Evolutionary conservation across 768 basidiomycete species (phyloP).

Genomic region (Boletus pseudopeckii): DNA sequence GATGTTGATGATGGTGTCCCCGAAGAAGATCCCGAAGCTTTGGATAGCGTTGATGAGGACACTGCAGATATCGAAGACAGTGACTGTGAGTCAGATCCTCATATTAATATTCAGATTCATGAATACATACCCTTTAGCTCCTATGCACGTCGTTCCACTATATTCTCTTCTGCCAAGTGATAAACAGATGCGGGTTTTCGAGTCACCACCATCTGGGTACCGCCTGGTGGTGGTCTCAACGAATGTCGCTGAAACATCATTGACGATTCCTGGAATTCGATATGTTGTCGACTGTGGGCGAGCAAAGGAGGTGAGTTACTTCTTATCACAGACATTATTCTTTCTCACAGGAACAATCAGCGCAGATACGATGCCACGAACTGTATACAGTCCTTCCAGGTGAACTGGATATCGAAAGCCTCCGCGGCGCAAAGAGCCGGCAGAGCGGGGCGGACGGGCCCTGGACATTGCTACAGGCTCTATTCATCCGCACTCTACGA

Average conservation of each 20-base stretch:
- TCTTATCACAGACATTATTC: background rate
- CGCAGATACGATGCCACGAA: slow-evolving; percentile 76
- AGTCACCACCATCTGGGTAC: slow-evolving; percentile 71
- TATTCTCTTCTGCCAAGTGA: slow-evolving; percentile 92
- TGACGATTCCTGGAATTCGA: slow-evolving; percentile 94
- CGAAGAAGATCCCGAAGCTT: slow-evolving; percentile 68
- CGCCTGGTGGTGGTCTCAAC: slow-evolving; percentile 94
- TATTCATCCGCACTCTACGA: slow-evolving; percentile 96
- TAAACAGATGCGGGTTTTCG: slow-evolving; percentile 92
- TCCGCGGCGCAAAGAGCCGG: slow-evolving; percentile 93
- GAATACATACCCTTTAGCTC: slow-evolving; percentile 46
- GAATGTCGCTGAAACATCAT: slow-evolving; percentile 94
- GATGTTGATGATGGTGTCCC: slow-evolving; percentile 63
- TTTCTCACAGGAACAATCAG: slow-evolving; percentile 35
- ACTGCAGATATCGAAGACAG: slow-evolving; percentile 55
- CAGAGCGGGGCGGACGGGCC: slow-evolving; percentile 95
- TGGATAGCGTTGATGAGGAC: slow-evolving; percentile 72
- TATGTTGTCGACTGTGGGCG: slow-evolving; percentile 98
- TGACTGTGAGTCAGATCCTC: slow-evolving; percentile 47
- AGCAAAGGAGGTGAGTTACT: slow-evolving; percentile 75
- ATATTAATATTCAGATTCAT: slow-evolving; percentile 2
- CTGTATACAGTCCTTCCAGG: slow-evolving; percentile 88
- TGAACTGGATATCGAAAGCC: slow-evolving; percentile 94
- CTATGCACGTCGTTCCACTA: slow-evolving; percentile 92
- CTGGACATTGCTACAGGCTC: slow-evolving; percentile 96